phyloP scores from a whole-genome alignment of 148 eudicot genomes.

The Vaccinium macrocarpon region DNA sequence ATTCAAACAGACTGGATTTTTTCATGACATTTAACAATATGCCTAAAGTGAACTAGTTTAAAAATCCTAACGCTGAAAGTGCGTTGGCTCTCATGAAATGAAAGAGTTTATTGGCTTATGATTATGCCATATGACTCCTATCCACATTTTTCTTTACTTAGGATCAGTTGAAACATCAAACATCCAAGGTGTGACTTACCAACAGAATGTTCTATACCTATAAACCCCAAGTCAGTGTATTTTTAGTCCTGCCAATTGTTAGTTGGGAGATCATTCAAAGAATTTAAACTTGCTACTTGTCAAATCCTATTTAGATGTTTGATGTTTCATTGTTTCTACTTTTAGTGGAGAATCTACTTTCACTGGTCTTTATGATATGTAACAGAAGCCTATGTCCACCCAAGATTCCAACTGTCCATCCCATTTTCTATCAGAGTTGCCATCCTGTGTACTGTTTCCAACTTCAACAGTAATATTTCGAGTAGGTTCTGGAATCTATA shows the following conservation, averaged over 20 bases:
- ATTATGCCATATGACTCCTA: background rate
- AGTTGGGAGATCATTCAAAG: background rate
- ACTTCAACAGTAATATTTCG: background rate
- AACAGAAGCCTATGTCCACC: background rate
- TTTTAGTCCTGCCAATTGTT: background rate
- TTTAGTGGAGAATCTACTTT: background rate
- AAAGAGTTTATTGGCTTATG: conserved; percentile 1
- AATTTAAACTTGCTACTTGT: background rate
- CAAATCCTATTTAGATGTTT: background rate
- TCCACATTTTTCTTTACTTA: background rate
- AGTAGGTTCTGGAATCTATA: background rate
- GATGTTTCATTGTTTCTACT: background rate
- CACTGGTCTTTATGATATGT: background rate
- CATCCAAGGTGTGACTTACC: background rate
- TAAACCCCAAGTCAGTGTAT: background rate
- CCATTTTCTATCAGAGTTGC: background rate
- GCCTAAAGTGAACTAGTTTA: background rate
- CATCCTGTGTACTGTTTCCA: background rate
- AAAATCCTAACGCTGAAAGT: background rate
- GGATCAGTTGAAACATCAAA: background rate
- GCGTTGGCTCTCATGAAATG: background rate
- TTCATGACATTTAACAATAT: background rate
- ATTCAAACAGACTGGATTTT: background rate
- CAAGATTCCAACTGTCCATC: background rate
- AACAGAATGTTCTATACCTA: background rate